phyloP scores from a whole-genome alignment of 2,329 filamentous ascomycete species.

The Penicillium carneum region DNA sequence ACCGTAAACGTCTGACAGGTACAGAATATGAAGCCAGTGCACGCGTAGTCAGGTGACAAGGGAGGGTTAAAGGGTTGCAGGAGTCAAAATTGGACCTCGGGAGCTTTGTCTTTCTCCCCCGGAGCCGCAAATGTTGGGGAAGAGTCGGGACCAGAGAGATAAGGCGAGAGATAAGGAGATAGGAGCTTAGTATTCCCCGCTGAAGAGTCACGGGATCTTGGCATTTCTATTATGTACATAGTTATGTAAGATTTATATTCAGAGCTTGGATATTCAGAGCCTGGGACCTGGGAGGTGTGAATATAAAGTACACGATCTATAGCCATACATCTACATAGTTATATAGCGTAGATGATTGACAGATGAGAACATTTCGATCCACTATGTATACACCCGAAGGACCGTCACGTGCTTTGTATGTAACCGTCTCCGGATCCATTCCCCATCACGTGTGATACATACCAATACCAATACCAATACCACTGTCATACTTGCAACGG shows the following conservation, averaged over 20 bases:
- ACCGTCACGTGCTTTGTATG: neutral
- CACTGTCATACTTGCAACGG: conserved; percentile 9
- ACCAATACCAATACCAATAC: conserved; percentile 12
- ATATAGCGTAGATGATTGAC: no score
- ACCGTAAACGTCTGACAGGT: conserved; percentile 19
- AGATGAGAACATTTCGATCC: no score
- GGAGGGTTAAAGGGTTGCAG: conserved; percentile 12
- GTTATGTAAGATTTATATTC: neutral
- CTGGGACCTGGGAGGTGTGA: no score
- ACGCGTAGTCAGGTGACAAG: conserved; percentile 20
- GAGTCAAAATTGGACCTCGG: conserved; percentile 14
- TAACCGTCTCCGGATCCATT: neutral
- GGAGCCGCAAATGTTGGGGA: conserved; percentile 24
- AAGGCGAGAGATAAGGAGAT: conserved; percentile 20
- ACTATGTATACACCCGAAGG: neutral
- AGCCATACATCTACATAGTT: neutral
- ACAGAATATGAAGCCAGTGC: conserved; percentile 10
- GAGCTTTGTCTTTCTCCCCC: conserved; percentile 15
- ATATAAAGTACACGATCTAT: no score
- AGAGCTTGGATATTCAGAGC: no score
- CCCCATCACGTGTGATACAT: neutral
- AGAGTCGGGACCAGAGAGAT: conserved; percentile 10
- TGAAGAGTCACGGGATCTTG: conserved; percentile 15
- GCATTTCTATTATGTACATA: neutral
- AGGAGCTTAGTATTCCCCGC: conserved; percentile 4